phyloP scores from a whole-genome alignment of 129 eudicot species.

The Calendula officinalis region DNA sequence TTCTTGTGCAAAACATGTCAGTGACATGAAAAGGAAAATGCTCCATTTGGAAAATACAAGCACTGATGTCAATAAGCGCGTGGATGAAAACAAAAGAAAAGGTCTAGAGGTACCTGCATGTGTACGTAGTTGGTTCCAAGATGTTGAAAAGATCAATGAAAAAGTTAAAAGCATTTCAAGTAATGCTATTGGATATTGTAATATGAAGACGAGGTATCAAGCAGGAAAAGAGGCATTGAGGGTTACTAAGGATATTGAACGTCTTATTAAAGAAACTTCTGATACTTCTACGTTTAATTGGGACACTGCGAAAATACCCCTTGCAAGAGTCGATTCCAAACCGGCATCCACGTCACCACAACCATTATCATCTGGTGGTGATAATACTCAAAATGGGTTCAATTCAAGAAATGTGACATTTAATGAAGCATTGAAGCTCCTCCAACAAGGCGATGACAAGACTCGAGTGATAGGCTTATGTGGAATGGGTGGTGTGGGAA shows the following conservation, averaged over 20 bases:
- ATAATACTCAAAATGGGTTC: background rate
- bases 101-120: background rate
- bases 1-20: background rate
- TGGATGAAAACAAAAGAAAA: background rate
- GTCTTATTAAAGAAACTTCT: no score
- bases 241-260: no score
- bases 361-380: background rate
- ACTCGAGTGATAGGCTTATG: conserved; percentile 3
- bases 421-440: background rate
- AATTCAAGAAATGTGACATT: background rate
- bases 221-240: no score
- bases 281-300: no score
- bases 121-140: background rate
- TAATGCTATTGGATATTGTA: no score
- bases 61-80: background rate
- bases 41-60: background rate
- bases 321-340: background rate
- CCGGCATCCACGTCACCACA: background rate
- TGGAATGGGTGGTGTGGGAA: no score
- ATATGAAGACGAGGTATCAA: no score
- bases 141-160: background rate
- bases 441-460: background rate
- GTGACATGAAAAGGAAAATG: background rate
- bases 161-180: background rate
- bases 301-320: background rate